Base-by-base conservation (phyloP, 1,284 basidiomycete genomes). In the Microbotryum scabiosae region DNA sequence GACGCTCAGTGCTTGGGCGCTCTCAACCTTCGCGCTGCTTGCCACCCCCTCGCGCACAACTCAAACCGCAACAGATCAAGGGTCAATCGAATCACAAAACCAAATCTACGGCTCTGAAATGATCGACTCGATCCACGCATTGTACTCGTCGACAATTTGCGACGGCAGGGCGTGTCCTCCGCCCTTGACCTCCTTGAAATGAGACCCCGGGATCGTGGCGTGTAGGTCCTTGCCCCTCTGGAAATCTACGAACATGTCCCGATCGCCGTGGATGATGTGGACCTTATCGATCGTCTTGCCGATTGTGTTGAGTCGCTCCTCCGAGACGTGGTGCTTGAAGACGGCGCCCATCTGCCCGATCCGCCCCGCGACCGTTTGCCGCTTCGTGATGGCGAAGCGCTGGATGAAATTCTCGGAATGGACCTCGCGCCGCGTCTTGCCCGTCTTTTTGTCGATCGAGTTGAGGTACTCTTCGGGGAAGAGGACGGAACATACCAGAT, bases 341-440 rank as follows among this genome's bases (percentile, higher is more conserved):
- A 75, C 86, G 0, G 90, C 87, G 6, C 76, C 78, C 80, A 88
- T 84, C 72, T 92, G 89, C 3, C 85, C 87, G 3, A 91, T 63
- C 21, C 82, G 77, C 0, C 88, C 89, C 16, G 82, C 69, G 44
- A 84, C 72, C 0, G 77, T 77, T 66, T 89, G 88, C 1, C 81
- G 80, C 14, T 79, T 81, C 1, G 83, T 83, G 4, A 84, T 76
- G 2, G 75, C 69, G 49, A 83, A 77, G 21, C 86, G 84, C 50
- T 76, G 77, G 41, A 78, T 73, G 67, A 82, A 84, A 28, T 74
- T 75, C 79, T 86, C 69, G 3, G 36, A 16, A 4, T n/a, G 14
- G 4, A 43, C 49, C 26, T 60, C 54, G 21, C 55, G 41, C 46
- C 28, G 54, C 36, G 56, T 52, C 57, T 61, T 54, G 20, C 54